Percentiles rank a stretch among this genome's conserved stretches.
phyloP scores from a whole-genome alignment of 2,329 filamentous ascomycete species.

The Sporothrix dimorphospora region DNA sequence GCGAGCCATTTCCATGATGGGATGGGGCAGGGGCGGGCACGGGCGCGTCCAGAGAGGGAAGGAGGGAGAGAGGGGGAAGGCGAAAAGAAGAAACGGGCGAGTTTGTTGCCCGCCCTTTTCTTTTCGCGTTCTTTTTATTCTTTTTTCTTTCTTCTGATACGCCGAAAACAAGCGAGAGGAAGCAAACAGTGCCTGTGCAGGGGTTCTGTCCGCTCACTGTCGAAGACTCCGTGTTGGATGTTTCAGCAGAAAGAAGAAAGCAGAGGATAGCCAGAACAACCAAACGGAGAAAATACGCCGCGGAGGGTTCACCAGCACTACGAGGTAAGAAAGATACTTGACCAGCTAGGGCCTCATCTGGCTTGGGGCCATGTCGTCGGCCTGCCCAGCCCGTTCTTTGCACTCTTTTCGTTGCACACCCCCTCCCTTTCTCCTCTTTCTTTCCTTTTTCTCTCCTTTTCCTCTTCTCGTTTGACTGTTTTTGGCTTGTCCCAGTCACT shows the following conservation, averaged over 20 bases:
- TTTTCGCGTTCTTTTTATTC: not conserved
- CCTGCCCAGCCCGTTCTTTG: too few species aligned
- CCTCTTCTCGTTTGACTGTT: not conserved
- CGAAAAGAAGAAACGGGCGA: not conserved
- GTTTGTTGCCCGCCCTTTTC: not conserved
- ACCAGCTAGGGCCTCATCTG: too few species aligned
- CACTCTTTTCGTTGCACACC: too few species aligned
- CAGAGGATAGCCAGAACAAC: not conserved
- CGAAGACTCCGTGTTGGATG: not conserved
- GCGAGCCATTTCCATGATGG: not conserved
- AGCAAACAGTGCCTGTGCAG: not conserved
- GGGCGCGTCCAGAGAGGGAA: not conserved
- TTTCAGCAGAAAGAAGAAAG: slow-evolving; percentile 15
- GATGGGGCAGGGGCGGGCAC: not conserved
- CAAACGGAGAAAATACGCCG: too few species aligned
- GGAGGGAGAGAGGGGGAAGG: not conserved
- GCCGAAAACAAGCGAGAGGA: not conserved
- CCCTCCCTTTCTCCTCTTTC: not conserved
- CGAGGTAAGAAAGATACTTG: too few species aligned
- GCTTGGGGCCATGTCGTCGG: too few species aligned
- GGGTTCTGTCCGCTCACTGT: too few species aligned
- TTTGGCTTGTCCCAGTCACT: slow-evolving; percentile 4
- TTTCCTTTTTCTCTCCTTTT: not conserved
- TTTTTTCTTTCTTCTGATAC: not conserved
- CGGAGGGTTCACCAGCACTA: too few species aligned